Percentiles rank a stretch among this genome's conserved stretches.
Evolutionary conservation across 164 flowering plant genomes (phyloP).

Genomic region (Vitis labrusca): DNA sequence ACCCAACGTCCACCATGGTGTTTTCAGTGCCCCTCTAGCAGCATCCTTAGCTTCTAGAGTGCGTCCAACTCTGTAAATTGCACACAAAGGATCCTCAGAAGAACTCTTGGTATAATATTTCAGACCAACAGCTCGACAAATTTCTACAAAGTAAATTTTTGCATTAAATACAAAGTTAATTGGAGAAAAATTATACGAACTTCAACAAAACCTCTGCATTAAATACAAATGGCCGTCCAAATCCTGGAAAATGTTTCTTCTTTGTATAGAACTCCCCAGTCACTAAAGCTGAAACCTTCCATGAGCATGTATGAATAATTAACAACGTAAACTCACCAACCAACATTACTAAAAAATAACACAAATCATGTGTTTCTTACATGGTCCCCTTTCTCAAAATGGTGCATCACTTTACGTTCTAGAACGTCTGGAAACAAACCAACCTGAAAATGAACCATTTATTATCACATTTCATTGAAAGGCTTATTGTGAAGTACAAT

Average conservation of each 20-base stretch:
- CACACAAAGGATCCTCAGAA: conserved; percentile 1
- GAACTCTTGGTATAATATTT: neutral
- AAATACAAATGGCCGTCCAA: conserved; percentile 89
- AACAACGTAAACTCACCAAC: neutral
- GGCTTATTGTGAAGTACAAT: neutral
- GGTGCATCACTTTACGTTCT: conserved; percentile 68
- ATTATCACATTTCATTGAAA: conserved; percentile 3
- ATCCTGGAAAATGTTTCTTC: conserved; percentile 91
- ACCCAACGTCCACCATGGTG: conserved; percentile 98
- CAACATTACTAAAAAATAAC: neutral
- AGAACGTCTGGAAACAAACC: conserved; percentile 90
- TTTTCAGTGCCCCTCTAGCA: conserved; percentile 87
- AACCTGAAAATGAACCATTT: conserved; percentile 51
- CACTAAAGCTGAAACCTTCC: conserved; percentile 88
- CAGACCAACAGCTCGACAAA: neutral
- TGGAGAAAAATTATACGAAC: conserved; percentile 41
- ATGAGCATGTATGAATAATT: conserved; percentile 24
- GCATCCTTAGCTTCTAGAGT: conserved; percentile 82
- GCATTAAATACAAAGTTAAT: neutral
- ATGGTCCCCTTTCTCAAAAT: conserved; percentile 82
- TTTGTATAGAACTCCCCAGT: conserved; percentile 89
- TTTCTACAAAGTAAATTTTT: too few species aligned
- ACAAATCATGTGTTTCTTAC: conserved; percentile 42
- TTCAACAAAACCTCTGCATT: conserved; percentile 84
- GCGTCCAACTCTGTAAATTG: conserved; percentile 76